These are phyloP conservation scores for Dissoconium aciculare DNA, from an alignment of 2,329 filamentous ascomycete species.

Conservation along the genomic window DNA sequence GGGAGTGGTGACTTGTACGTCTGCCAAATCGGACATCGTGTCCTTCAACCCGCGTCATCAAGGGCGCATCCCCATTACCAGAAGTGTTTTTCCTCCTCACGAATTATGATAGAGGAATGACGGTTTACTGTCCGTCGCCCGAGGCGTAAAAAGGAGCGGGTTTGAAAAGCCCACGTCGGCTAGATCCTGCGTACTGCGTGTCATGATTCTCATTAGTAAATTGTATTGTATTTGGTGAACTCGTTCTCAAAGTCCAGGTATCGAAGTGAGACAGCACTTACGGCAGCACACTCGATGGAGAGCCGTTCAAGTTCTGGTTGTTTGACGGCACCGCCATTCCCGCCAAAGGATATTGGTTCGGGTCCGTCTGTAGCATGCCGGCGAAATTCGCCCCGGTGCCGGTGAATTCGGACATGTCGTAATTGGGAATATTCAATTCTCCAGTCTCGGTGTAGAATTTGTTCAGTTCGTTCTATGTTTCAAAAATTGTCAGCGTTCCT, in stretches of 20 bases:
- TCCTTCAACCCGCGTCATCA: too few relatives aligned
- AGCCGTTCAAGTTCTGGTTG: not conserved
- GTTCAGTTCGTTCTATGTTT: constrained; percentile 33
- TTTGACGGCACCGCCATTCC: not conserved
- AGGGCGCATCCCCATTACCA: too few relatives aligned
- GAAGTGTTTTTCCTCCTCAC: too few relatives aligned
- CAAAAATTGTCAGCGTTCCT: constrained; percentile 3
- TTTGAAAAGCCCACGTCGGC: not conserved
- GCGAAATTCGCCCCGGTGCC: constrained; percentile 5
- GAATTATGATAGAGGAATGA: too few relatives aligned
- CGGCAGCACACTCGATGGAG: not conserved
- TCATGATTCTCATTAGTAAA: not conserved
- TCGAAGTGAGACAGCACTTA: not conserved
- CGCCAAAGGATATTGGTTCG: not conserved
- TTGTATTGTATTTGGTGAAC: not conserved
- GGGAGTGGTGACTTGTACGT: too few relatives aligned
- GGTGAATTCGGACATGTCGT: constrained; percentile 22
- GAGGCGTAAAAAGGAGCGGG: not conserved
- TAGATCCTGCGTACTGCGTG: not conserved
- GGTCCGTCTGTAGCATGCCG: not conserved
- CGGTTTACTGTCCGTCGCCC: too few relatives aligned
- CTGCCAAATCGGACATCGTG: too few relatives aligned
- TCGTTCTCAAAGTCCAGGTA: not conserved
- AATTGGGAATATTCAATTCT: constrained; percentile 22
- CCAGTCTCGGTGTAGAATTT: constrained; percentile 27